Base-by-base conservation (phyloP, 2,329 filamentous ascomycete genomes). In the Xylaria sp. region DNA sequence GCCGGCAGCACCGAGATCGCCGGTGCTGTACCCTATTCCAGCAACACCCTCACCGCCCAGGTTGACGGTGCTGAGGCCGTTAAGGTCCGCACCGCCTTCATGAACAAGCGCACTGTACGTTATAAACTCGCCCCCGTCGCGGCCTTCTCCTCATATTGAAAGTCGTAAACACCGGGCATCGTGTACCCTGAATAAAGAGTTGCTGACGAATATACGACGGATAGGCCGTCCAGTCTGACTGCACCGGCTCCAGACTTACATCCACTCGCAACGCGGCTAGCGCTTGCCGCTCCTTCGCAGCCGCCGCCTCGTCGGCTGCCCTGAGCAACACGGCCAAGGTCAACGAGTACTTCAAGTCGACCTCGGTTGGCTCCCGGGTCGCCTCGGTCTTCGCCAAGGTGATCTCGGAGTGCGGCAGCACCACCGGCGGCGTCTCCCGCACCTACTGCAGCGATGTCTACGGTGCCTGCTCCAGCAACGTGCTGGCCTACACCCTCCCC, bases 401-500 rank as follows among this genome's bases (percentile, higher is more conserved):
- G 6, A 82, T 84, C 4, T 67, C 68, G 2, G 85, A 90, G 74
- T 88, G 87, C 61, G 75, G 78, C 54, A 82, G 82, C 15, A 79
- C 78, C 17, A 79, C 74, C 25, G 72, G 76, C 0, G 82, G 84
- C 1, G 69, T 72, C 1, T 85, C 85, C 2, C 74, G 74, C 1
- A 85, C 84, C 67, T 85, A 86, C 77, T 90, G 88, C 78, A 78
- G 75, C 15, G 87, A 90, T 67, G 74, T 79, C 2, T 84, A 84
- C 69, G 72, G 74, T 1, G 81, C 80, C 64, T 90, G 87, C 74
- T 66, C 65, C 29, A 70, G 69, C 59, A 74, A 76, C 46, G 83
- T 87, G 3, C 75, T 90, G 17, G 88, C 87, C 1, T 90, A 88
- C 73, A 88, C 87, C 0, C 74, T 87, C 4, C 84, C 85, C 0